Conservation (phyloP, 176 grass and related monocot genomes). For the Musa itinerans region DNA sequence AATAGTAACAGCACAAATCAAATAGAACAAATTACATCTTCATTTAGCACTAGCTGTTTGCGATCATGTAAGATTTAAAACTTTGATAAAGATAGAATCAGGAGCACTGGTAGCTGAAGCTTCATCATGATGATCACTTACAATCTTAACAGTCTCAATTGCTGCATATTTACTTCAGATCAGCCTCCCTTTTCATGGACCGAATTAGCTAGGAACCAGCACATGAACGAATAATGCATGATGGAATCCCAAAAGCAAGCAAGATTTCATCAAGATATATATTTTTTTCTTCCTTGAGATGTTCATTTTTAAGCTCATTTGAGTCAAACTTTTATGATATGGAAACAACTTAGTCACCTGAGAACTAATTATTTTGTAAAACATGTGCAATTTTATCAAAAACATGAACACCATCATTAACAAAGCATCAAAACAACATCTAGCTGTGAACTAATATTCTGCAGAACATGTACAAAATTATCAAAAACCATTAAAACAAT, state of each 20-base stretch:
- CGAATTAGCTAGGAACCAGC: neutral
- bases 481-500: no score
- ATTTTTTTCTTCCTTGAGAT: neutral
- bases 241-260: neutral
- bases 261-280: neutral
- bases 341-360: neutral
- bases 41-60: neutral
- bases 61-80: neutral
- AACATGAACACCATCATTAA: neutral
- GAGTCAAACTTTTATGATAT: no score
- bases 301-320: no score
- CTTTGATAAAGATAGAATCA: no score
- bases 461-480: no score
- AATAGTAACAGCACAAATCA: neutral
- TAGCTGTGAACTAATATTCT: no score
- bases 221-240: neutral
- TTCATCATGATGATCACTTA: neutral
- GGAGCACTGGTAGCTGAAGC: neutral
- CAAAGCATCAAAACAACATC: no score
- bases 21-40: neutral
- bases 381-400: neutral
- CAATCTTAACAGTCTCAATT: neutral
- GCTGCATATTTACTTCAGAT: neutral
- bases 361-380: neutral
- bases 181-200: neutral